phyloP scores from a whole-genome alignment of 1,139 yeast species.

The Diutina sp. region DNA sequence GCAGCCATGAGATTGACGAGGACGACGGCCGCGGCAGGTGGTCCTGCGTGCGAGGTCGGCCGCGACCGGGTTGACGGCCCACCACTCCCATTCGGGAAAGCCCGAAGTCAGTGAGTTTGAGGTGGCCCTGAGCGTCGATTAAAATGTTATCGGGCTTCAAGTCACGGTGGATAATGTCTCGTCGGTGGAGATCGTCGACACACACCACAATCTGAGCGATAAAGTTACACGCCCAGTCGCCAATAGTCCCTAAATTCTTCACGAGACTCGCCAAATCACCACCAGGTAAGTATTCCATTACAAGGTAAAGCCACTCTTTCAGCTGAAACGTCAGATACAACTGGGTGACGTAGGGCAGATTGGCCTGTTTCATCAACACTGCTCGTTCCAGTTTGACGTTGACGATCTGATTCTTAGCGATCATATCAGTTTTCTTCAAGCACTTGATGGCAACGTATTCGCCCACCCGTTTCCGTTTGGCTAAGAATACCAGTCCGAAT shows the following conservation, averaged over 20 bases:
- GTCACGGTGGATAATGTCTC: conserved; percentile 91
- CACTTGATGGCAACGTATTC: conserved; percentile 95
- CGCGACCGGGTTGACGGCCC: conserved; percentile 43
- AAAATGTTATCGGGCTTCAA: conserved; percentile 87
- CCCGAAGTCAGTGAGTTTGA: conserved; percentile 92
- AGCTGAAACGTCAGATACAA: conserved; percentile 84
- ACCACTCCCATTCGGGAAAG: conserved; percentile 81
- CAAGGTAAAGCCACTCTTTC: conserved; percentile 73
- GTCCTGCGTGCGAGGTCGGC: neutral
- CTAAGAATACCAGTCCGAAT: conserved; percentile 87
- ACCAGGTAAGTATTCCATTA: conserved; percentile 93
- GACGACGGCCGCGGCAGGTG: neutral
- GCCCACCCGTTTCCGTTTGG: conserved; percentile 74
- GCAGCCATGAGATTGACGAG: neutral
- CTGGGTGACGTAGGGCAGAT: conserved; percentile 88
- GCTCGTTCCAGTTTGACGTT: conserved; percentile 94
- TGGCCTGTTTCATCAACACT: conserved; percentile 93
- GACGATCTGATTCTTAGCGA: conserved; percentile 89
- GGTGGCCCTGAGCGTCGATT: conserved; percentile 77
- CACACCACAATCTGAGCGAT: conserved; percentile 87
- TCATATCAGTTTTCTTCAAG: conserved; percentile 89
- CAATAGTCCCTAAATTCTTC: conserved; percentile 66
- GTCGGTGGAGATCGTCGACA: conserved; percentile 74
- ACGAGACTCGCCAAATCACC: conserved; percentile 90
- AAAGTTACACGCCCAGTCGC: conserved; percentile 82